Conservation (phyloP, 768 basidiomycete genomes). For the Stropharia rugosoannulata region DNA sequence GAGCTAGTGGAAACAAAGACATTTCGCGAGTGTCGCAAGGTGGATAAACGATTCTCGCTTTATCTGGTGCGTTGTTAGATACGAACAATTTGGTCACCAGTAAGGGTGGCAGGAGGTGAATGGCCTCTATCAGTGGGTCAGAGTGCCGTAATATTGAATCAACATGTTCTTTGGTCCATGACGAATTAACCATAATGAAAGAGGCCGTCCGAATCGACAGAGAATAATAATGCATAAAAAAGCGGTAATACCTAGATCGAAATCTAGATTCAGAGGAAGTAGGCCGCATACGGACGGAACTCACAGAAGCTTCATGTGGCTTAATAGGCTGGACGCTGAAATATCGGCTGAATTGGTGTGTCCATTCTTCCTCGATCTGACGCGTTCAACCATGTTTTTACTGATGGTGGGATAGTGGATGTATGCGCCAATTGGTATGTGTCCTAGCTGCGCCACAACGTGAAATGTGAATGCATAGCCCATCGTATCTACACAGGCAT, state of each 20-base stretch:
- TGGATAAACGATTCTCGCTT: constrained; percentile 73
- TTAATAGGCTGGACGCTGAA: constrained; percentile 54
- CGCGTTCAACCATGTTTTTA: constrained; percentile 88
- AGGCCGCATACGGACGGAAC: constrained; percentile 3
- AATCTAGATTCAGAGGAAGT: background rate
- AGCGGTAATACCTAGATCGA: constrained; percentile 73
- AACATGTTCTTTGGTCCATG: constrained; percentile 90
- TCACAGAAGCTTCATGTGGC: constrained; percentile 63
- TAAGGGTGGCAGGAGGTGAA: constrained; percentile 45
- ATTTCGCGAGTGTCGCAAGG: constrained; percentile 88
- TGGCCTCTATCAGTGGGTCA: constrained; percentile 46
- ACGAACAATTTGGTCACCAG: constrained; percentile 28
- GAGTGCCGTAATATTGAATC: constrained; percentile 64
- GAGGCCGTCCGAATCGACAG: constrained; percentile 67
- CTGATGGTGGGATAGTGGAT: constrained; percentile 97
- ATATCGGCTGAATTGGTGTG: constrained; percentile 64
- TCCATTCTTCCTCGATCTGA: constrained; percentile 53
- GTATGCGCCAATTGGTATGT: constrained; percentile 83
- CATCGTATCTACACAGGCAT: constrained; percentile 77
- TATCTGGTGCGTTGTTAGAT: constrained; percentile 21
- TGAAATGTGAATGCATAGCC: constrained; percentile 96
- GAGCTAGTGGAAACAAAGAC: constrained; percentile 48
- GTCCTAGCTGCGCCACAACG: constrained; percentile 59
- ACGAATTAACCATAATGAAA: constrained; percentile 92
- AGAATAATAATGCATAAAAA: constrained; percentile 85